Percentiles rank a stretch among this genome's conserved stretches.
These are phyloP conservation scores for Amoebophrya sp. DNA, from an alignment of 169 alveolate species.

Conservation along the genomic window DNA sequence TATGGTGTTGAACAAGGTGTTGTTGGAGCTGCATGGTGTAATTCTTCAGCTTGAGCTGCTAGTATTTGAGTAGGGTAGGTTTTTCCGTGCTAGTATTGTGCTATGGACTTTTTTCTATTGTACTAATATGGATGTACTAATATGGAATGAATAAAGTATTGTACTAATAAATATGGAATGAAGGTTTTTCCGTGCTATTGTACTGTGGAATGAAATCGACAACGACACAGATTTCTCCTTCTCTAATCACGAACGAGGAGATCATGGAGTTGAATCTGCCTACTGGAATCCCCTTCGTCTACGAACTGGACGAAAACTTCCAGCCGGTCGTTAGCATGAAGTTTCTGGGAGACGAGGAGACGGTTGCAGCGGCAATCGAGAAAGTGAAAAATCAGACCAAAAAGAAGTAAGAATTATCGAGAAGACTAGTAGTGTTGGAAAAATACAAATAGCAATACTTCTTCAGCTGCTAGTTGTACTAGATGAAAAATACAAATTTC, in stretches of 20 bases:
- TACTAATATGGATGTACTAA: too few relatives aligned
- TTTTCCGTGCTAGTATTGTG: too few relatives aligned
- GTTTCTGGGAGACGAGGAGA: neutral
- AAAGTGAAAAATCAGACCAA: neutral
- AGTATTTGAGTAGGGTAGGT: too few relatives aligned
- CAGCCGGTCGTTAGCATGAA: constrained; percentile 55
- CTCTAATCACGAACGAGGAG: constrained; percentile 69
- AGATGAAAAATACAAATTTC: too few relatives aligned
- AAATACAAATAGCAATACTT: too few relatives aligned
- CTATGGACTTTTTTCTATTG: too few relatives aligned
- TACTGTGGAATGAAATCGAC: neutral
- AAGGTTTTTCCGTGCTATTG: neutral
- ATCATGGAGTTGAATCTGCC: constrained; percentile 86
- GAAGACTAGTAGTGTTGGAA: too few relatives aligned
- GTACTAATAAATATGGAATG: neutral
- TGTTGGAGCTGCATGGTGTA: too few relatives aligned
- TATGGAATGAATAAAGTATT: neutral
- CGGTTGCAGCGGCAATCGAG: constrained; percentile 10
- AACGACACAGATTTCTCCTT: too few relatives aligned
- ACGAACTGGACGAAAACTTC: constrained; percentile 77
- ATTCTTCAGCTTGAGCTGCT: too few relatives aligned
- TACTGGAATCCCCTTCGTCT: constrained; percentile 88
- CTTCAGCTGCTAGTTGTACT: too few relatives aligned
- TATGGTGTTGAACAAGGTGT: too few relatives aligned
- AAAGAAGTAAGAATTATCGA: neutral